Base-by-base conservation (phyloP, 2,329 filamentous ascomycete species). In the Chaetothyriales sp. region DNA sequence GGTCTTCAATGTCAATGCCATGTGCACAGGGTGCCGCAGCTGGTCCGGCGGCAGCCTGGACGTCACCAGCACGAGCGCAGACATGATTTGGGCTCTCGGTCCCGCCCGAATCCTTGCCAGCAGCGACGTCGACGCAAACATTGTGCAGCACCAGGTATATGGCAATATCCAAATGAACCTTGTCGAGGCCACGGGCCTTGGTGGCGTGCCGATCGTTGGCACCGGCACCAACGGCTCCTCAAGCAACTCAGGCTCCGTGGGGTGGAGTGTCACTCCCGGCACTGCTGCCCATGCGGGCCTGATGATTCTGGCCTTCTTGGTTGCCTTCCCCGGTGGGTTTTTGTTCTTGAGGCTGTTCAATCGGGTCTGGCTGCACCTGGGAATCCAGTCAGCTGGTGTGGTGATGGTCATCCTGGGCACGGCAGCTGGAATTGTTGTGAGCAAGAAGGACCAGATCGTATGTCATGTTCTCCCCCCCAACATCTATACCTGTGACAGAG, bases 61-160 rank as follows among this genome's bases (percentile, higher is more conserved):
- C 57, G 66, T 75, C n/a, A 65, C 62, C n/a, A 72, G 68, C 48
- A 66, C 64, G 12, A 62, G 65, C 12, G 32, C 25, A 3, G 70
- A 74, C 54, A 77, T 75, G 63, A 73, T 80, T 50, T 82, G 73
- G 60, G 79, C 76, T 18, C 65, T 74, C 19, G 79, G 79, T 0
- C 73, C 75, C 4, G 58, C 61, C n/a, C 70, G 70, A 42, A 58
- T 62, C 15, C 51, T 66, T 19, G 61, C 63, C 19, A 74, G 68
- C 50, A 65, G 79, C 56, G 65, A 66, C 36, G 49, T 59, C 1
- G 63, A 64, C 9, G 74, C 73, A 0, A 64, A 65, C 9, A 67
- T 80, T 50, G 71, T 71, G 59, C 71, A 73, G 43, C 79, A 82
- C 61, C 61, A 65, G 43, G 68, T 68, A 44, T 77, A 75, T 56